Base-by-base conservation (phyloP, 768 basidiomycete species). In the Pholiota conissans region DNA sequence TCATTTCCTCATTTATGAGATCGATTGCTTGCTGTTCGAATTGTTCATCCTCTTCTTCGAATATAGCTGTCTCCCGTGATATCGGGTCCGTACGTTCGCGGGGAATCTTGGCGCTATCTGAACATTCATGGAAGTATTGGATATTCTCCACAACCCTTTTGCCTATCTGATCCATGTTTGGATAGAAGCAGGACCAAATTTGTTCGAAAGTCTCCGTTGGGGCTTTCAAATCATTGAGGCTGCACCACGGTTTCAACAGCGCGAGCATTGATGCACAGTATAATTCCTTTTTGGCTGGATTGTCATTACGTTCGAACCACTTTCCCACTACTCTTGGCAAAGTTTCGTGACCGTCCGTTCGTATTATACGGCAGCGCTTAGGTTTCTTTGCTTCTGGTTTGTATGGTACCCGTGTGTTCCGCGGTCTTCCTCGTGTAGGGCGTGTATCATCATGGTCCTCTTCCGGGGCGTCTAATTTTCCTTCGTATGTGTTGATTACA, bases 231-330 rank as follows among this genome's bases (percentile, higher is more conserved):
- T 76, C 70, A 0, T 35, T 9, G 0, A 73, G 16, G 1, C 30
- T 9, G 10, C 59, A n/a, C 78, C 75, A 79, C 6, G 75, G 78
- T 46, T 69, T 70, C 0, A 77, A 52, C 0, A 79, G 55, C 6
- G 62, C 8, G 0, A 79, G 63, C 60, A 77, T 73, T 0, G 42
- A 59, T 0, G 72, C 73, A n/a, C 55, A 61, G 28, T 75, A 72
- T 61, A 77, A 45, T 3, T 65, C 54, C 13, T 22, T 6, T 1
- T 28, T 24, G 1, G 3, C 10, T 2, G 49, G 40, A 9, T 40
- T 63, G 40, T 74, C 66, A 0, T 27, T 24, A 2, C 67, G 34
- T 0, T 71, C 70, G 50, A 76, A 72, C 59, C 65, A 75, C 2
- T 34, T 53, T 0, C 77, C 75, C 3, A 74, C 52, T 40, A 78